These are phyloP conservation scores for Diutina pseudorugosa DNA, from an alignment of 1,139 yeast genomes.

Conservation along the genomic window DNA sequence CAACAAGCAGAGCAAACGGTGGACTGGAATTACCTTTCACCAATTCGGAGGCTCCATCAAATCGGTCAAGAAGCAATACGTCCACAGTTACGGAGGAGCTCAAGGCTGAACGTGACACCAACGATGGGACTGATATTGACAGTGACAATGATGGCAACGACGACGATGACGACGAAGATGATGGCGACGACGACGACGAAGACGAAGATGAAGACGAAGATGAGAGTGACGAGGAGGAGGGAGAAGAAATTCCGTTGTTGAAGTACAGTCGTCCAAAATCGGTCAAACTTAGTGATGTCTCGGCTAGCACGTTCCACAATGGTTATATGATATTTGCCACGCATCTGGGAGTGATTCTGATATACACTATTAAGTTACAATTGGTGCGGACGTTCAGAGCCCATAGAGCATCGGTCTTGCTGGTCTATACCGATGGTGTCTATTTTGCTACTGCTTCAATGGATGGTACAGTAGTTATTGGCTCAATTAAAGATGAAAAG, in stretches of 20 bases:
- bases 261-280: conserved; percentile 61
- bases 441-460: conserved; percentile 80
- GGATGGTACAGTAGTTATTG: conserved; percentile 86
- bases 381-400: conserved; percentile 65
- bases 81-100: not conserved
- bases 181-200: conserved; percentile 6
- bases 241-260: conserved; percentile 49
- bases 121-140: no score
- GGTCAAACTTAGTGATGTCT: conserved; percentile 65
- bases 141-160: not conserved
- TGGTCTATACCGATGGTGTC: conserved; percentile 59
- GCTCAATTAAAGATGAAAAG: conserved; percentile 48
- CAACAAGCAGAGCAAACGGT: not conserved
- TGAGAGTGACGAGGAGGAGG: conserved; percentile 6
- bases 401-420: conserved; percentile 74
- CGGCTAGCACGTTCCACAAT: conserved; percentile 52
- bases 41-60: not conserved
- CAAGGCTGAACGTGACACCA: no score
- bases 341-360: conserved; percentile 72
- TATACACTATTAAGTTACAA: conserved; percentile 46
- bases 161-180: conserved; percentile 3
- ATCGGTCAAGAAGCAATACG: not conserved
- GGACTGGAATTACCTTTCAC: not conserved
- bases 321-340: conserved; percentile 69
- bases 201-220: conserved; percentile 12